These are phyloP conservation scores for Conoideocrella luteorostrata DNA, from an alignment of 2,329 filamentous ascomycete genomes.

Conservation along the genomic window DNA sequence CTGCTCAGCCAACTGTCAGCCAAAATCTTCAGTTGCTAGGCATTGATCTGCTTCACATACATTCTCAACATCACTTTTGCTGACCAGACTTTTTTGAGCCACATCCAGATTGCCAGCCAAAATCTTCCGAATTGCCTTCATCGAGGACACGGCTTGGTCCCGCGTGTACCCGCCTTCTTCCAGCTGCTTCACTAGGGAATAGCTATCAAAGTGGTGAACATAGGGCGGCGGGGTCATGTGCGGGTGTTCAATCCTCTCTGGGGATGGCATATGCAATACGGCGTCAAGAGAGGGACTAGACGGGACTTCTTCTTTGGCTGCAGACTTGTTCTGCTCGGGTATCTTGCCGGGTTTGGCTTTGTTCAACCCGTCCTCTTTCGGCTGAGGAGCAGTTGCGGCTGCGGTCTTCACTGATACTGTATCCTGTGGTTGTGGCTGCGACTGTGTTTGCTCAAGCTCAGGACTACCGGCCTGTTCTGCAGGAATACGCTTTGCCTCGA, in stretches of 20 bases:
- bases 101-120: slow-evolving; percentile 74
- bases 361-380: too few species aligned
- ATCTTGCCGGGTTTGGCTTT: neutral
- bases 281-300: slow-evolving; percentile 37
- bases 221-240: slow-evolving; percentile 71
- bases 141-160: slow-evolving; percentile 72
- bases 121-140: slow-evolving; percentile 83
- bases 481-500: neutral
- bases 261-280: slow-evolving; percentile 40
- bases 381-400: neutral
- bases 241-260: slow-evolving; percentile 46
- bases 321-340: neutral
- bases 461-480: neutral
- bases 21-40: neutral
- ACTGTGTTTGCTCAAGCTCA: neutral
- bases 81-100: slow-evolving; percentile 73
- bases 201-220: slow-evolving; percentile 95
- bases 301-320: slow-evolving; percentile 19
- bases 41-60: slow-evolving; percentile 17
- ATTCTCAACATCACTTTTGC: slow-evolving; percentile 90
- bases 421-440: neutral
- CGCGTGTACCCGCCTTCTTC: slow-evolving; percentile 65
- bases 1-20: slow-evolving; percentile 22
- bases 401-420: neutral
- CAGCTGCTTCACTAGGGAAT: slow-evolving; percentile 77